Conservation (phyloP, 2,329 filamentous ascomycete species). For the Gyromitra esculenta region DNA sequence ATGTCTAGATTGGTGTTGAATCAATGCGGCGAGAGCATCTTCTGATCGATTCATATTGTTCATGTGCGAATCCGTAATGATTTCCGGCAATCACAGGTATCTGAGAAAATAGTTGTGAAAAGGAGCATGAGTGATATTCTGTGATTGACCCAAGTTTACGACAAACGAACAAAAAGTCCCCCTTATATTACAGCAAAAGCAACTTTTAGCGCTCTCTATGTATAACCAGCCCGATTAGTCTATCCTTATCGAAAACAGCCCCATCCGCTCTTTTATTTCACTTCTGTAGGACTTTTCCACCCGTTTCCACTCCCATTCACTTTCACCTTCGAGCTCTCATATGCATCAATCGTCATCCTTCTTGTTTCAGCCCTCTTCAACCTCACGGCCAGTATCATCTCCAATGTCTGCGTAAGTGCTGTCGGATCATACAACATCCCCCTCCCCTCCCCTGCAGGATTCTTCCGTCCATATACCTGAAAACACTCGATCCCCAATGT, state of each 20-base stretch:
- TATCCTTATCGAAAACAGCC: not conserved
- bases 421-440: slow-evolving; percentile 56
- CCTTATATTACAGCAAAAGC: slow-evolving; percentile 2
- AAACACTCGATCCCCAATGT: slow-evolving; percentile 79
- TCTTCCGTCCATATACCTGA: slow-evolving; percentile 63
- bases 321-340: slow-evolving; percentile 27
- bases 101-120: not conserved
- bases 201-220: not conserved
- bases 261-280: not conserved
- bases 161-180: slow-evolving; percentile 3
- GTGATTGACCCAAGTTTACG: not conserved
- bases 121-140: slow-evolving; percentile 29
- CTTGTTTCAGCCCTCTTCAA: slow-evolving; percentile 53
- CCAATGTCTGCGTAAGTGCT: slow-evolving; percentile 54
- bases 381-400: slow-evolving; percentile 56
- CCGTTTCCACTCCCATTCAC: slow-evolving; percentile 15
- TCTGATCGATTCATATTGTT: slow-evolving; percentile 1
- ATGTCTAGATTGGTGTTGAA: slow-evolving; percentile 25
- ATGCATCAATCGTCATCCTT: slow-evolving; percentile 56
- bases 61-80: not conserved
- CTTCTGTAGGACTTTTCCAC: slow-evolving; percentile 19
- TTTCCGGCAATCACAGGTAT: not conserved
- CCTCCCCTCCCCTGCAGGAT: slow-evolving; percentile 54
- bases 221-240: not conserved
- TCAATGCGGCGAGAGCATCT: slow-evolving; percentile 7